Conservation (phyloP, 371 early-diverging fungal species). For the Saksenaea vasiformis region DNA sequence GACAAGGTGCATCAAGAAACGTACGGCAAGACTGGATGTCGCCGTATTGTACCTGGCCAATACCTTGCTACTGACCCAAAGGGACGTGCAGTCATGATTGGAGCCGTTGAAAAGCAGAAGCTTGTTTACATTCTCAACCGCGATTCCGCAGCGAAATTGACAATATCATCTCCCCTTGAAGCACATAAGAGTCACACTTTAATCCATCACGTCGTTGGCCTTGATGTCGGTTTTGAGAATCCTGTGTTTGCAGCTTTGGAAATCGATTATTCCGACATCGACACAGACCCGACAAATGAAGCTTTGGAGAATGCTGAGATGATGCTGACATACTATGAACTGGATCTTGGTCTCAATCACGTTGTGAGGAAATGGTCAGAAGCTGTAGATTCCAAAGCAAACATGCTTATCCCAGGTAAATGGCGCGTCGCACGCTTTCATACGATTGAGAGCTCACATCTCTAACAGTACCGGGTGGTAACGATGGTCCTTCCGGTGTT, state of each 20-base stretch:
- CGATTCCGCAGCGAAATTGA: slow-evolving; percentile 81
- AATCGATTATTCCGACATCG: slow-evolving; percentile 84
- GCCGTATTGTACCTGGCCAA: slow-evolving; percentile 94
- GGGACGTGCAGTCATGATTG: slow-evolving; percentile 96
- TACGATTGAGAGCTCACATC: background rate
- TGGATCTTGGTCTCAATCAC: slow-evolving; percentile 98
- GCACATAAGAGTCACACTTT: slow-evolving; percentile 85
- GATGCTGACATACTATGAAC: slow-evolving; percentile 91
- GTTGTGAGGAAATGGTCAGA: slow-evolving; percentile 94
- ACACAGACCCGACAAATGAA: slow-evolving; percentile 80
- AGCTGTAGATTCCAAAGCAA: slow-evolving; percentile 74
- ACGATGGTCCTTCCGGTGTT: slow-evolving; percentile 96
- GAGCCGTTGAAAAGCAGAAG: slow-evolving; percentile 93
- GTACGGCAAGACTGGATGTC: slow-evolving; percentile 92
- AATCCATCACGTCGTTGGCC: slow-evolving; percentile 77
- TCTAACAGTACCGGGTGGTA: slow-evolving; percentile 80
- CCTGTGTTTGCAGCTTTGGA: slow-evolving; percentile 96
- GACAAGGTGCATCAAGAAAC: slow-evolving; percentile 91
- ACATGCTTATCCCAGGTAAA: slow-evolving; percentile 80
- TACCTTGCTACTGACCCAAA: slow-evolving; percentile 95
- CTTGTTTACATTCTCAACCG: slow-evolving; percentile 95
- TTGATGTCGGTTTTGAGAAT: slow-evolving; percentile 98
- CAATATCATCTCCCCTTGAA: slow-evolving; percentile 95
- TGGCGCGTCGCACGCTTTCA: background rate
- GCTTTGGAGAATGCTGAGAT: slow-evolving; percentile 78